Evolutionary conservation across 306 rosid genomes (phyloP).

Genomic region (Cicer chorassanicum): DNA sequence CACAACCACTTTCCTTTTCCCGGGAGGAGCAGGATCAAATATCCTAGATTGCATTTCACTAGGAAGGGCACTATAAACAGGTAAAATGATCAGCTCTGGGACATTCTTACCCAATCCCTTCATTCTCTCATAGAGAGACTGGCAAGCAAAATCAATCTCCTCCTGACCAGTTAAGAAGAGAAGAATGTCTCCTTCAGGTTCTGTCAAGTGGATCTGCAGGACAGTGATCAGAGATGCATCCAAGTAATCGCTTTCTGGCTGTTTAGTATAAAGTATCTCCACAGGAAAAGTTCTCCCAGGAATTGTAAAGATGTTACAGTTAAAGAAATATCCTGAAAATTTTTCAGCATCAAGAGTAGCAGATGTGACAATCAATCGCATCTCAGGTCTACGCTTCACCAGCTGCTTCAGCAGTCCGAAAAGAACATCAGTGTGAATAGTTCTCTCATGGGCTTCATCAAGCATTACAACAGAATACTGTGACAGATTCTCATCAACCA

Average conservation of each 20-base stretch:
- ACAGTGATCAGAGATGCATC: slow-evolving; percentile 83
- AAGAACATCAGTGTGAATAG: slow-evolving; percentile 81
- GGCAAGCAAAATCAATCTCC: slow-evolving; percentile 91
- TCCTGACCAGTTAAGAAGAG: slow-evolving; percentile 95
- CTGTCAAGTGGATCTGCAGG: slow-evolving; percentile 79
- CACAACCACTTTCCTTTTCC: slow-evolving; percentile 88
- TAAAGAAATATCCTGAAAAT: slow-evolving; percentile 82
- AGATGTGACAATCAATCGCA: slow-evolving; percentile 83
- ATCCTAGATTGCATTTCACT: slow-evolving; percentile 88
- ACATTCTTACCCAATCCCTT: slow-evolving; percentile 73
- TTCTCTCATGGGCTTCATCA: slow-evolving; percentile 94
- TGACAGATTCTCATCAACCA: slow-evolving; percentile 76
- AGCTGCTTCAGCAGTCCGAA: slow-evolving; percentile 85
- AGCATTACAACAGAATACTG: slow-evolving; percentile 88
- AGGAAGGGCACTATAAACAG: slow-evolving; percentile 86
- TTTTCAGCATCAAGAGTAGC: slow-evolving; percentile 92
- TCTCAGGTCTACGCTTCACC: slow-evolving; percentile 73
- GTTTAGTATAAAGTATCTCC: slow-evolving; percentile 76
- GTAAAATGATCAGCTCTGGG: slow-evolving; percentile 80
- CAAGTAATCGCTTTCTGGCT: slow-evolving; percentile 84
- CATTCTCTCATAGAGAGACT: slow-evolving; percentile 85
- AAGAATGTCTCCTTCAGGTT: slow-evolving; percentile 93
- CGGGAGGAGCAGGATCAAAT: slow-evolving; percentile 88
- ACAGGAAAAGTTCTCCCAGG: slow-evolving; percentile 94
- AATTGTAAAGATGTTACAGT: slow-evolving; percentile 75